These are phyloP conservation scores for Erythrophleum fordii DNA, from an alignment of 306 rosid genomes.

Conservation along the genomic window DNA sequence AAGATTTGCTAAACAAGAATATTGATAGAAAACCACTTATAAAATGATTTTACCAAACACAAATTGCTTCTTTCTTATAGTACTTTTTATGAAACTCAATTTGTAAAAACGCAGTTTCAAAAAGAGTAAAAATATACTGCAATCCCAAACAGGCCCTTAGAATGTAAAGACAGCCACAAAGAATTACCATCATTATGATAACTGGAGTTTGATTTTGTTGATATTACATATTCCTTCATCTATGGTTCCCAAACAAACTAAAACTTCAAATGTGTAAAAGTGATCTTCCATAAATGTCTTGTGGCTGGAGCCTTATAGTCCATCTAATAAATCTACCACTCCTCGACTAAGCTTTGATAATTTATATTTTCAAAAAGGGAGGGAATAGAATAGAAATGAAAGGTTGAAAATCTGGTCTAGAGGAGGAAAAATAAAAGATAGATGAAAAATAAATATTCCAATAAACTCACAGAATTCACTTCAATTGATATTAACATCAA, in stretches of 20 bases:
- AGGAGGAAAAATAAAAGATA: background rate
- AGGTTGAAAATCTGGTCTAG: background rate
- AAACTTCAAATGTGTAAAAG: background rate
- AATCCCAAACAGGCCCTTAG: background rate
- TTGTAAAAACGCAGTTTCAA: too few species aligned
- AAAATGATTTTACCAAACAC: too few species aligned
- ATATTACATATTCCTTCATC: background rate
- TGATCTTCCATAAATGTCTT: background rate
- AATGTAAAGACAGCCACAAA: conserved; percentile 19
- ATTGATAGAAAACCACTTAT: too few species aligned
- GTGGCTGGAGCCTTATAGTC: background rate
- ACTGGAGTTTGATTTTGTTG: background rate
- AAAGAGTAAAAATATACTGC: too few species aligned
- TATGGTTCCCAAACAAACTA: background rate
- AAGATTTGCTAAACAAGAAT: too few species aligned
- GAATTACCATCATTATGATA: conserved; percentile 14
- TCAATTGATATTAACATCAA: background rate
- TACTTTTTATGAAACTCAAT: too few species aligned
- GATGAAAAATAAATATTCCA: background rate
- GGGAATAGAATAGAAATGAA: background rate
- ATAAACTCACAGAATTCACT: background rate
- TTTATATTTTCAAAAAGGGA: background rate
- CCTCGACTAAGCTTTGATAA: background rate
- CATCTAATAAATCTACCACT: background rate
- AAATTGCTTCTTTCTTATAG: too few species aligned